Evolutionary conservation across 2,329 filamentous ascomycete genomes (phyloP).

Genomic region (Neofusicoccum laricinum): DNA sequence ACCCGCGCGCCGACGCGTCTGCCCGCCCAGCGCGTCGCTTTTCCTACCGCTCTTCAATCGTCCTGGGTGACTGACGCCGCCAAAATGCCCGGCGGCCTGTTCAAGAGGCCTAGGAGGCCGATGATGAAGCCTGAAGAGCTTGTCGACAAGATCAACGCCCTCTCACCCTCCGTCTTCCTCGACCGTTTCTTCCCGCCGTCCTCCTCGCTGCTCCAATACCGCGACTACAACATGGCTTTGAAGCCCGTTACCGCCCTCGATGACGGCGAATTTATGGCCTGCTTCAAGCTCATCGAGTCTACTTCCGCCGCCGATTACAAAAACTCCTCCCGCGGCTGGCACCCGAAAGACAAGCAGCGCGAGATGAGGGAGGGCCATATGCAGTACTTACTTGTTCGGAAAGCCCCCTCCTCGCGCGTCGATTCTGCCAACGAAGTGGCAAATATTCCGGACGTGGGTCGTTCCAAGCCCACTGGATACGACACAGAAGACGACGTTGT

Average conservation of each 20-base stretch:
- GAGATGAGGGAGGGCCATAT: slow-evolving; percentile 70
- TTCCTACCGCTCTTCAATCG: background rate
- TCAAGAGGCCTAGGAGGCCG: background rate
- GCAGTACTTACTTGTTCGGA: slow-evolving; percentile 63
- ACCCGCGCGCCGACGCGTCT: background rate
- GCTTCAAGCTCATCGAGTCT: slow-evolving; percentile 56
- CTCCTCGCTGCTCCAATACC: background rate
- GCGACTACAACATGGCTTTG: slow-evolving; percentile 27
- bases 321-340: slow-evolving; percentile 62
- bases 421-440: background rate
- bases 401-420: background rate
- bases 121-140: background rate
- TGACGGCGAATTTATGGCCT: slow-evolving; percentile 44
- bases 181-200: slow-evolving; percentile 13
- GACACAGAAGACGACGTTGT: slow-evolving; percentile 18
- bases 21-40: background rate
- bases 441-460: background rate
- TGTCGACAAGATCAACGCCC: slow-evolving; percentile 12
- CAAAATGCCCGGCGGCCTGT: background rate
- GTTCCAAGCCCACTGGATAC: too few species aligned
- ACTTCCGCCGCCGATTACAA: slow-evolving; percentile 67
- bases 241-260: slow-evolving; percentile 31
- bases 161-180: slow-evolving; percentile 8
- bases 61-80: background rate
- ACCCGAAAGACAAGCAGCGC: slow-evolving; percentile 55